phyloP scores from a whole-genome alignment of 495 filamentous ascomycete species.

The Talaromyces wortmannii region DNA sequence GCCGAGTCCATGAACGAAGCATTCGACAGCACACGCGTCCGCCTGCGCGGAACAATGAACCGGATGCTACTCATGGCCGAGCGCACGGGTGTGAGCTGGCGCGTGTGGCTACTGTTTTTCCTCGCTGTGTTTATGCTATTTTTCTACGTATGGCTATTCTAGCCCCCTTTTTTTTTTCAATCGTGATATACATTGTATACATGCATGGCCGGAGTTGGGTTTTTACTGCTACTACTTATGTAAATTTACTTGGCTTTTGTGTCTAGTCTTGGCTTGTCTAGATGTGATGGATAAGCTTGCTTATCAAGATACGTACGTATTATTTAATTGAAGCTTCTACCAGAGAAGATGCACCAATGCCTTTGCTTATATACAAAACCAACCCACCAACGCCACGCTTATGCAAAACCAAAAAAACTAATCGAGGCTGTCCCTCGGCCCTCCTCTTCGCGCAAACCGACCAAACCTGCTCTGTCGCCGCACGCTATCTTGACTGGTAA shows the following conservation, averaged over 20 bases:
- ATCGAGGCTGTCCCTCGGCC: slow-evolving; percentile 34
- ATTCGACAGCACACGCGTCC: slow-evolving; percentile 76
- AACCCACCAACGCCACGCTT: neutral
- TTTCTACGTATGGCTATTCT: slow-evolving; percentile 82
- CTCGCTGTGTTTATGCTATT: slow-evolving; percentile 72
- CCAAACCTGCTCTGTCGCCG: slow-evolving; percentile 22
- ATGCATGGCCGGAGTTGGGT: neutral
- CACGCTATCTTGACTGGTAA: slow-evolving; percentile 33
- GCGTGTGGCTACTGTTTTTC: slow-evolving; percentile 87
- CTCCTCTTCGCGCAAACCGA: slow-evolving; percentile 28
- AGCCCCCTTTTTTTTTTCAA: neutral
- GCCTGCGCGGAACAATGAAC: slow-evolving; percentile 88
- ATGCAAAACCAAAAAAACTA: slow-evolving; percentile 6
- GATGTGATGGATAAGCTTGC: neutral
- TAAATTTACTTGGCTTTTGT: neutral
- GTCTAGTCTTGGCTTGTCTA: neutral
- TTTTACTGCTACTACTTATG: neutral
- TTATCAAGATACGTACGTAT: neutral
- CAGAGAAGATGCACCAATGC: neutral
- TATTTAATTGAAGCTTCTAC: no score
- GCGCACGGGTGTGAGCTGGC: slow-evolving; percentile 88
- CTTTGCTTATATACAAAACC: no score
- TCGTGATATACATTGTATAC: neutral
- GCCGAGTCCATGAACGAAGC: slow-evolving; percentile 56
- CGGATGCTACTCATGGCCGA: slow-evolving; percentile 95